Evolutionary conservation across 2,329 filamentous ascomycete species (phyloP), one percentile per base, ranked within the genome.

Genomic region (Sordariomycetes sp.): DNA sequence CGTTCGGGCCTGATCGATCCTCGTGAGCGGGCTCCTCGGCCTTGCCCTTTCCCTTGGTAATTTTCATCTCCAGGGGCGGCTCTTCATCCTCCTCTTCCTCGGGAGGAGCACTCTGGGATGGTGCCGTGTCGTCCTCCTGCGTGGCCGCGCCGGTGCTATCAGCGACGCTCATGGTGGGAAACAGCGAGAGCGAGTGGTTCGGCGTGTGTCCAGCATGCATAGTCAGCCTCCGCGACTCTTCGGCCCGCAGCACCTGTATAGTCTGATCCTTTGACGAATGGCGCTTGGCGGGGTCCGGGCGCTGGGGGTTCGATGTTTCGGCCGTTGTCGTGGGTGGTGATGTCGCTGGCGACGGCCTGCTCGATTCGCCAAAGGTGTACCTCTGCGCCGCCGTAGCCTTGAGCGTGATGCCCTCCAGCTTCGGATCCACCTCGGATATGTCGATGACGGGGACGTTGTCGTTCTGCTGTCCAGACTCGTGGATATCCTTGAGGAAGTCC

Each of bases 121-220:
- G 54, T 4, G 51, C 57, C 18, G 48, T 44, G 5, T 45, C 49
- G 21, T 49, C 49, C 32, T 50, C 55, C 18, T 40, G 46, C 8
- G 42, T 48, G 8, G 43, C 36, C 8, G 48, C 40, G 10, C 51
- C 49, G 34, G 43, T 46, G 18, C 47, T 40, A 9, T 53, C 58
- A 3, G 65, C 66, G 10, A 61, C 60, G 8, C 57, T 54, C 30
- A 61, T 54, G 8, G 65, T 68, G 6, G 61, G 59, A 12, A 74
- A 52, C 3, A 66, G 51, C 5, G 73, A 74, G 9, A 75, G 55
- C 1, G 72, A 75, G 47, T 77, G 73, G 33, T 66, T 77, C 6
- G 75, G 75, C 2, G 75, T 79, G 50, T 79, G 75, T 2, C 75
- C 75, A 15, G 75, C 75, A 49, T 79, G 68, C 65, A 79, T 72